phyloP scores from a whole-genome alignment of 2,329 filamentous ascomycete genomes.

The Alternaria gaisen region DNA sequence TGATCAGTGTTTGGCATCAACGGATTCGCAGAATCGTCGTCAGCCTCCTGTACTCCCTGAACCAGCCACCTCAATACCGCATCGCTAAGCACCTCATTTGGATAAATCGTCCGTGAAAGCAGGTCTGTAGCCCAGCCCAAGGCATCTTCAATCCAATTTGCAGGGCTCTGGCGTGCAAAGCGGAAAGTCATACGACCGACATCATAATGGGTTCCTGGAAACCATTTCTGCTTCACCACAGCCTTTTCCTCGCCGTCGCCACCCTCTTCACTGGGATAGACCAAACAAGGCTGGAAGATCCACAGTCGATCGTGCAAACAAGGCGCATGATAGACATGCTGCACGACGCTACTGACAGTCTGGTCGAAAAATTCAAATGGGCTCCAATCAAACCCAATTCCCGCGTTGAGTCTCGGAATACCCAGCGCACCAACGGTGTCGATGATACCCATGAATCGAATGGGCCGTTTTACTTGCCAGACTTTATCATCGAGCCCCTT shows the following conservation, averaged over 20 bases:
- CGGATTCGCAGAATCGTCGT: conserved; percentile 9
- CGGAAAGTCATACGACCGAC: conserved; percentile 48
- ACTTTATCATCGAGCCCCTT: conserved; percentile 28
- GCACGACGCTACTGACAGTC: conserved; percentile 41
- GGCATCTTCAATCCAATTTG: conserved; percentile 38
- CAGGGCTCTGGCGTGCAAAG: conserved; percentile 42
- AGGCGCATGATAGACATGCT: conserved; percentile 46
- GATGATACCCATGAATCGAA: conserved; percentile 46
- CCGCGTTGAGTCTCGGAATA: conserved; percentile 46
- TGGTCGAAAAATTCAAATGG: conserved; percentile 51
- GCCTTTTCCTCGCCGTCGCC: conserved; percentile 20
- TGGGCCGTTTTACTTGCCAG: conserved; percentile 43
- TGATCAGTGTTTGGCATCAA: conserved; percentile 30
- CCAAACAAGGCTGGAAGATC: conserved; percentile 41
- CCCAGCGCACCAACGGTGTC: conserved; percentile 50
- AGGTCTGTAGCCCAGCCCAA: conserved; percentile 39
- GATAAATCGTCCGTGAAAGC: conserved; percentile 40
- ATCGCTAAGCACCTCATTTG: conserved; percentile 46
- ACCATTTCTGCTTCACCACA: conserved; percentile 43
- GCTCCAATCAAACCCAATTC: conserved; percentile 47
- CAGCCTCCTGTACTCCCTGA: conserved; percentile 31
- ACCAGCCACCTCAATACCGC: conserved; percentile 44
- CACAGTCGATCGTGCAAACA: conserved; percentile 48
- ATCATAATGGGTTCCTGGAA: conserved; percentile 51
- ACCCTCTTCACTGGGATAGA: conserved; percentile 3